Evolutionary conservation across 2,329 filamentous ascomycete genomes (phyloP), one percentile per base, ranked within the genome.

Genomic region (Nemania serpens): DNA sequence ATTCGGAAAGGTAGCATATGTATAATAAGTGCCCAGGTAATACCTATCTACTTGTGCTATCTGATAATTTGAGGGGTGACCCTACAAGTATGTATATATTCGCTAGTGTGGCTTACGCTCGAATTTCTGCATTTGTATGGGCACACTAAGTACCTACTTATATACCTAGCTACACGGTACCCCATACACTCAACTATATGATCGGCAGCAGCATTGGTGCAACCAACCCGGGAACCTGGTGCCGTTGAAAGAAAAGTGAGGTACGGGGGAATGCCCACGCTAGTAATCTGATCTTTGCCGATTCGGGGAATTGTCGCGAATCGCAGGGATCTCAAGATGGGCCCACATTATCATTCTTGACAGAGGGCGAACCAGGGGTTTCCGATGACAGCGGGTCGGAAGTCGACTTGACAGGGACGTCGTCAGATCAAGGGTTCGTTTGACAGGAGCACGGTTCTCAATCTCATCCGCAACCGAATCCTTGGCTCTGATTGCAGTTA

Each of bases 291-390:
- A n/a, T 57, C 68, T 66, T 72, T 69, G 52, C 70, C 66, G 43
- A 42, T 67, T 73, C 55, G 54, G 70, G 71, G 59, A 68, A 71
- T 66, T 67, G 67, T 73, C 70, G 68, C 70, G 70, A 74, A 66
- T 69, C n/a, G n/a, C n/a, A n/a, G 61, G 55, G 59, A 68, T 54
- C 52, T 20, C 51, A 20, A 37, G 20, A 29, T 39, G 55, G 36
- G 46, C 58, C 55, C 58, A 43, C 45, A 33, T 39, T 56, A 25
- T 18, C 46, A n/a, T 29, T 17, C 17, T 58, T 55, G 58, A 53
- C 58, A 61, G 42, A 41, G 45, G 58, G 51, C 51, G 55, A 53
- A 50, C 51, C 55, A 61, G 65, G 61, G 64, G 60, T 49, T 56
- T 58, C 50, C 59, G 60, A 68, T 67, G 65, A 61, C 54, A 65